Evolutionary conservation across 805 yeast genomes (phyloP), one percentile per base, ranked within the genome.

Genomic region (Metschnikowia chrysomelidarum): DNA sequence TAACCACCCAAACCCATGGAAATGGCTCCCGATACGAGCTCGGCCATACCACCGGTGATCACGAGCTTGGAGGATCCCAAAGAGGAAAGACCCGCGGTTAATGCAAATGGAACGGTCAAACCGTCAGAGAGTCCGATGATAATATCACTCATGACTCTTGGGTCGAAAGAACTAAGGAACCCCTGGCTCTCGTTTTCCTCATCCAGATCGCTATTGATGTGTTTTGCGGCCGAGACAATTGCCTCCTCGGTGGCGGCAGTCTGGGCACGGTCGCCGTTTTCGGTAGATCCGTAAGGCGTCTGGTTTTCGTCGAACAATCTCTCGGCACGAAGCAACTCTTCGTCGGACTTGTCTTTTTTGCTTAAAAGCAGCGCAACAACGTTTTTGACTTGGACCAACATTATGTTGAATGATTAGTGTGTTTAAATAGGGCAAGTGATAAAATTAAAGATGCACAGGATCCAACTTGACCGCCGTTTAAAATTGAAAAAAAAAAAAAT

Each of bases 1-100:
- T 77, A 91, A 19, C 98, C 98, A 40, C 98, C 98, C 36, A 91
- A 76, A 7, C 98, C 98, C 98, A 91, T 91, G 19, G 95, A 84
- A 34, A 91, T 89, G 28, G 98, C 95, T 31, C 98, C 98, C 5
- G 96, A 85, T 3, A 91, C 94, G 49, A 91, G 76, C 67, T 91
- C 98, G 7, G 98, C 98, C 75, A 91, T 77, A 16, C 98, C 98
- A 71, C 98, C 98, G 18, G 98, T 88, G 43, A 91, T 88, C 33
- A 91, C 98, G 45, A 91, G 74, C 58, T 77, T 83, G 12, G 96
- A 69, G 59, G 87, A 85, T 34, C 98, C 98, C 34, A 91, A 73
- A 1, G 94, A 82, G 1, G 95, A 83, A 37, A 91, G 73, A 31
- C 98, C 98, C 0, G 98, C 98, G 1, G 98, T 93, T 49, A 93